phyloP scores from a whole-genome alignment of 2,329 filamentous ascomycete genomes.

The Chalaropsis ovoidea region DNA sequence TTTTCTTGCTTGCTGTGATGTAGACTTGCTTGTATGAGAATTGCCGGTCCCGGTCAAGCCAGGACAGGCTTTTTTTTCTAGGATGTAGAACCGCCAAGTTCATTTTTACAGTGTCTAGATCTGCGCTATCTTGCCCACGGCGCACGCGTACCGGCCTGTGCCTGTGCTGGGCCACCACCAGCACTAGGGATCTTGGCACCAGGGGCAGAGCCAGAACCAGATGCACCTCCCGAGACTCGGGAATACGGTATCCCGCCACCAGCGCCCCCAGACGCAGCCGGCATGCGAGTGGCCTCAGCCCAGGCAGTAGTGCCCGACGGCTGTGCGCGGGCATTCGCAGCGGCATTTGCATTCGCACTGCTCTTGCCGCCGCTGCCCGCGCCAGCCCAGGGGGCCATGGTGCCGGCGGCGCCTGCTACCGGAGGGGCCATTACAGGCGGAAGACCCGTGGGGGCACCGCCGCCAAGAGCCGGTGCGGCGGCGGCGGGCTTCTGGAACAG shows the following conservation, averaged over 20 bases:
- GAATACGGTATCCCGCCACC: constrained; percentile 35
- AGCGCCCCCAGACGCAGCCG: constrained; percentile 27
- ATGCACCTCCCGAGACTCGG: constrained; percentile 28
- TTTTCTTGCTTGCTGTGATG: background rate
- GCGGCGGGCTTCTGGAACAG: constrained; percentile 5
- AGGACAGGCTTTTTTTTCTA: too few relatives aligned
- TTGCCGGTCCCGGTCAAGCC: too few relatives aligned
- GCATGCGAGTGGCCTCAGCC: constrained; percentile 37
- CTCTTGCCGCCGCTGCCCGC: background rate
- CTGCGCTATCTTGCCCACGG: constrained; percentile 37
- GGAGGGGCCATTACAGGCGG: constrained; percentile 26
- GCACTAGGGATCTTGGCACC: background rate
- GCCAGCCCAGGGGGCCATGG: constrained; percentile 14
- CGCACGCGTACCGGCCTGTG: constrained; percentile 35
- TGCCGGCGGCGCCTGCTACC: constrained; percentile 31
- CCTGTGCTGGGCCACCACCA: constrained; percentile 18
- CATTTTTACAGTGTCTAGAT: background rate
- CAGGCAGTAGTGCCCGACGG: constrained; percentile 35
- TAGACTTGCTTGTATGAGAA: background rate
- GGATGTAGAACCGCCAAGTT: too few relatives aligned
- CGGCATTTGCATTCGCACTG: background rate
- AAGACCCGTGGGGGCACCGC: background rate
- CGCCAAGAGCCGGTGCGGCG: too few relatives aligned
- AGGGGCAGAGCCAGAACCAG: background rate
- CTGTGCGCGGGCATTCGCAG: background rate